Base-by-base conservation (phyloP, 352 stramenopile genomes). In the Nothophytophthora sp. region DNA sequence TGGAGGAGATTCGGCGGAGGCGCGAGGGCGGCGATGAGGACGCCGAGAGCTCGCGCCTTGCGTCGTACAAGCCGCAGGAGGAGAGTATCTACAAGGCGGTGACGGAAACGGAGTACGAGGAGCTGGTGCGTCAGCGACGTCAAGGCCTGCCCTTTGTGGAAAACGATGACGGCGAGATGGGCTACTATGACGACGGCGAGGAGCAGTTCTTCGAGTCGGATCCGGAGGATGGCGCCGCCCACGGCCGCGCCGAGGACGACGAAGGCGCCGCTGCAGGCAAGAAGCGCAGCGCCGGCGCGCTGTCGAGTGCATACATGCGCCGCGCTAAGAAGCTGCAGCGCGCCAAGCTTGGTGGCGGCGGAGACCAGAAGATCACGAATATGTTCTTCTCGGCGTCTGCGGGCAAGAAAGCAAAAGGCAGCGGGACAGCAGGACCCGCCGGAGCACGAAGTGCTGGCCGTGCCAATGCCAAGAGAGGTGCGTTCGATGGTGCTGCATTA, bases 191-290 rank as follows among this genome's bases (percentile, higher is more conserved):
- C 48, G 85, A 96, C 43, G 86, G 86, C 39, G 86, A 96, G 44
- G 86, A 96, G 45, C 80, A 92, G 69, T 94, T 94, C 45, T 96
- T 96, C 47, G 86, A 96, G 48, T 91, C 80, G 15, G 82, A 95
- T 45, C 56, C 70, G 4, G 81, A 94, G 46, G 70, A 72, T 16
- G 65, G 34, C 16, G 69, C 29, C 24, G 34, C 36, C 5, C n/a
- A n/a, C n/a, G n/a, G n/a, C n/a, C 15, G 20, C 22, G 41, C 44
- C 2, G 52, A 70, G 15, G 73, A 81, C n/a, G 70, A 80, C 13
- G 76, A 74, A 10, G 72, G 74, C 30, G 62, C 66, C 5, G 59
- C 50, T 2, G 53, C 41, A 0, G 64, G 73, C 30, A 92, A 88
- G 60, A 91, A 92, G 56, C 81, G 76, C 18, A 88, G 74, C 32